Base-by-base conservation (phyloP, 352 stramenopile species). In the Phytopythium mirpurense region DNA sequence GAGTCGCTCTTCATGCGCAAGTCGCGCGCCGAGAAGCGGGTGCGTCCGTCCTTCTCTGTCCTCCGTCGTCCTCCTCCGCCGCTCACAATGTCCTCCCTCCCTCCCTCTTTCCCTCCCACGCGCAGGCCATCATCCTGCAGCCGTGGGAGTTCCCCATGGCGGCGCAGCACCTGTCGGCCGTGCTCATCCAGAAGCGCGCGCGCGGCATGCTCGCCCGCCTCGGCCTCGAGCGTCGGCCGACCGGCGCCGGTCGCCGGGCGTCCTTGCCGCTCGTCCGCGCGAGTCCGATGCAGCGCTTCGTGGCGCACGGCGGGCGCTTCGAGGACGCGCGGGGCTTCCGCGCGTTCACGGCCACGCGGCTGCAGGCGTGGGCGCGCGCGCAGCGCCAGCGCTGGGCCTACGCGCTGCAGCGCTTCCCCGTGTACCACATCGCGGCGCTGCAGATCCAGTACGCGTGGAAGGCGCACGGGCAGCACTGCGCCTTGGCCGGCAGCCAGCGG, bases 361-460 rank as follows among this genome's bases (percentile, higher is more conserved):
- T 93, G 14, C 79, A 93, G 47, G 73, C 80, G 19, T 93, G 83
- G 83, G 86, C 82, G 41, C 68, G 74, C n/a, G 88, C 74, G 56
- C 55, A 80, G 52, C 44, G 59, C 18, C 54, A 70, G 8, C 71
- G 62, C 21, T 86, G 72, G 69, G 40, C 61, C 27, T 81, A 72
- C 51, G 59, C 47, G 15, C 59, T 85, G 35, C 59, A 86, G 46
- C 67, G 72, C 14, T 87, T 83, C 34, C 65, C 78, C 0, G 43
- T 95, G 32, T 96, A 95, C 56, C 79, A 92, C 59, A 94, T 96
- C 37, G 86, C 86, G 0, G 87, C 87, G 7, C 58, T 94, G 45
- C 78, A 96, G 53, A 80, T 96, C 21, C 81, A 93, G 56, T 83
- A 81, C 59, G 70, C 76, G 42, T 88, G 74, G 84, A 77, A 83